Percentiles rank a stretch among this genome's conserved stretches.
These are phyloP conservation scores for Ceratocystis cacaofunesta DNA, from an alignment of 2,329 filamentous ascomycete species.

Conservation along the genomic window DNA sequence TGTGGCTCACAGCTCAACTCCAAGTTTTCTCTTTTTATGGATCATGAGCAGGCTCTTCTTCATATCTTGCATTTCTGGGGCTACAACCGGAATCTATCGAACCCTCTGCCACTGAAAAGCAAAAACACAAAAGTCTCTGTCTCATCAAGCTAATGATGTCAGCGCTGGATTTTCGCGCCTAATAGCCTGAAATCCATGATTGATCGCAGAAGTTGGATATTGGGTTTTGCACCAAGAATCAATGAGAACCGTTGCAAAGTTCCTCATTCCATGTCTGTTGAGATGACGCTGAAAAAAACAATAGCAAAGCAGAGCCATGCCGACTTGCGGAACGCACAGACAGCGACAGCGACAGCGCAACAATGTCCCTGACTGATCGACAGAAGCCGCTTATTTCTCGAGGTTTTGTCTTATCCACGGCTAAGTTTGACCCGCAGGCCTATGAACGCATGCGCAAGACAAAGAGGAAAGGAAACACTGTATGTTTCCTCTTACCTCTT, in stretches of 20 bases:
- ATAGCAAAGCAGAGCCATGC: background rate
- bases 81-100: background rate
- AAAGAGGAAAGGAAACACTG: background rate
- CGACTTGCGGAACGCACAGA: conserved; percentile 1
- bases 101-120: background rate
- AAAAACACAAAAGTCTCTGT: background rate
- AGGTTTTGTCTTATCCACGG: background rate
- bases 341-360: background rate
- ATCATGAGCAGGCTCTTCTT: background rate
- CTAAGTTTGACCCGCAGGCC: background rate
- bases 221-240: background rate
- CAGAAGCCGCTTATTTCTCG: background rate
- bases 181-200: background rate
- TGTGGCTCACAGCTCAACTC: background rate
- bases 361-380: background rate
- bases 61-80: background rate
- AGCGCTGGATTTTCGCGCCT: no score
- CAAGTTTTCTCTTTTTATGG: background rate
- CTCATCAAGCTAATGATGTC: background rate
- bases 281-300: background rate
- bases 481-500: no score
- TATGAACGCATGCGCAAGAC: background rate
- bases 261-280: background rate
- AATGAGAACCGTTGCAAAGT: background rate
- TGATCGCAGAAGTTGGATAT: background rate